Evolutionary conservation across 768 basidiomycete genomes (phyloP), one percentile per base, ranked within the genome.

Genomic region (Cyclocybe cylindracea): DNA sequence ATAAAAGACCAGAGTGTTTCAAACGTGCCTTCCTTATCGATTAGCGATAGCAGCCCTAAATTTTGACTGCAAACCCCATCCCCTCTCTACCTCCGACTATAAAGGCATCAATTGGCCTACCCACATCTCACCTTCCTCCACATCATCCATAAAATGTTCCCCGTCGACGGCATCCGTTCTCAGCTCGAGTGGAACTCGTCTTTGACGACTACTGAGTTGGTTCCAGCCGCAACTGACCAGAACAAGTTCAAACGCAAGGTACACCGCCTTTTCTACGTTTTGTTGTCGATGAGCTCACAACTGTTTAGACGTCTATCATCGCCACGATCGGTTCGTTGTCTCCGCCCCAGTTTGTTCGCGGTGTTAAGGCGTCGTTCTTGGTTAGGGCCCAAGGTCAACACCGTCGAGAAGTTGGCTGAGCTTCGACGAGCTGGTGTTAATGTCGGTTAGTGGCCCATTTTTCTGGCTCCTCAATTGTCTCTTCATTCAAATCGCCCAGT

Each of bases 211-310:
- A 86, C 92, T 42, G 74, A 83, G 48, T 80, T 83, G 56, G 85
- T 85, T 40, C 83, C 86, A 39, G 78, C 81, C 36, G 84, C 88
- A 53, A 87, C 83, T 4, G 84, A 91, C 53, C 79, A 85, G 50
- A 92, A 90, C 64, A 94, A 93, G 76, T 92, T 76, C 69, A 73
- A 86, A 61, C 89, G 96, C 75, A 99, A 98, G 86, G 95, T 94
- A 54, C 59, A 50, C 16, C 29, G 46, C 42, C 7, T 24, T 33
- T 56, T 32, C 34, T 36, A 7, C 32, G 48, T 47, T 44, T 48
- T n/a, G 18, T 41, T 18, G 48, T 43, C n/a, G 44, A 61, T 48
- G 10, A 56, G 50, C 34, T 57, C 37, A 43, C 48, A 29, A 24
- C 14, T 36, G 40, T 14, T n/a, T 61, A 99, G 97, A 97, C 94